Evolutionary conservation across 441 rosid genomes (phyloP), one percentile per base, ranked within the genome.

Genomic region (Populus tomentosa): DNA sequence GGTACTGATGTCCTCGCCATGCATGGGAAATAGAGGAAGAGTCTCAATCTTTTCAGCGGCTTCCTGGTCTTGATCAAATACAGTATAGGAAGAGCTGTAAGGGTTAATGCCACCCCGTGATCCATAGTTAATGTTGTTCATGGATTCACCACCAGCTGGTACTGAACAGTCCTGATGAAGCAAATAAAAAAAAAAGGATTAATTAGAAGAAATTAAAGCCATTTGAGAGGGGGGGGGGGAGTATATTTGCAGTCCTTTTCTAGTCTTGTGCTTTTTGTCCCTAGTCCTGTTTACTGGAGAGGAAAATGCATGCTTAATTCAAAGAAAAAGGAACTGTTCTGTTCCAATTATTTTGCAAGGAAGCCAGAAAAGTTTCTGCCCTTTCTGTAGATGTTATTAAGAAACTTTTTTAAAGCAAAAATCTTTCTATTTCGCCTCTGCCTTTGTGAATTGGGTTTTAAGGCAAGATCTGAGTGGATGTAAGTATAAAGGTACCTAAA

Each of bases 21-120:
- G 94, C 86, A 91, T 87, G 66, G 99, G 99, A 75, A 95, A 95
- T 40, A 95, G 87, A 76, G 96, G 96, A 40, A 95, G 95, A 10
- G 98, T 95, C 76, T 89, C 92, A 71, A 88, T 79, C 80, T 88
- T 88, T 75, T 87, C 80, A 61, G 69, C 78, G 24, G 75, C 83
- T 10, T 76, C 80, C 0, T 80, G 71, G 1, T 80, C 85, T 33
- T 77, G 81, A 7, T 89, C 91, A 28, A 84, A 85, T 72, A 80
- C 68, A 75, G 86, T 75, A 80, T 81, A 86, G 26, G 86, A 81
- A 10, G 90, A 59, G 62, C 67, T 32, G 69, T 82, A 84, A 9
- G 84, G 86, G 30, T 92, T 90, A 40, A 87, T 79, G 18, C 89
- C 87, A 56, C 78, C 80, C 90, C 92, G 3, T 33, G 71, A 86